Conservation (phyloP, 345 rosid genomes). For the Citrus trifoliata region DNA sequence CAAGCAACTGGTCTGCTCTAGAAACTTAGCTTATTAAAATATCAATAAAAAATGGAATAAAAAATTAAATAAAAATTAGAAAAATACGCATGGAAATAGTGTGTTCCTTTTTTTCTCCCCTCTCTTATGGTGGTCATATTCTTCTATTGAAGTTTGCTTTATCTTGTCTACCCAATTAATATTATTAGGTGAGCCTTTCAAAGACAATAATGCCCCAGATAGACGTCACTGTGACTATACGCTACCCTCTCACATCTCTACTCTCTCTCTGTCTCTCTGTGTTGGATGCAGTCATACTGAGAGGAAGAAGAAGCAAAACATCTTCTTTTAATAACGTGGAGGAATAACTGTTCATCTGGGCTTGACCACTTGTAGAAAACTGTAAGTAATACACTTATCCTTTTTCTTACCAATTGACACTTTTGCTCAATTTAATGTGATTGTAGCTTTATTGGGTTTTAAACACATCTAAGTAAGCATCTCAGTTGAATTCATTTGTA, state of each 20-base stretch:
- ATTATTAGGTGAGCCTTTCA: not conserved
- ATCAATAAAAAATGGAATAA: not conserved
- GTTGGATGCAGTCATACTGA: not conserved
- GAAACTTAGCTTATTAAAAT: not conserved
- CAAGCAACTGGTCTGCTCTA: not conserved
- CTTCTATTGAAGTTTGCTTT: not conserved
- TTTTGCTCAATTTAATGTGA: not conserved
- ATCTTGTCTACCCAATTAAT: not conserved
- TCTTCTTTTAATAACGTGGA: not conserved
- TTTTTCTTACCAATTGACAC: not conserved
- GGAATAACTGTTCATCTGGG: not conserved
- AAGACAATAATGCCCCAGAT: not conserved
- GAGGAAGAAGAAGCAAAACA: conserved; percentile 14
- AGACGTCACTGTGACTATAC: not conserved
- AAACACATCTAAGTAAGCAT: conserved; percentile 19
- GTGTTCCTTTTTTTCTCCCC: not conserved
- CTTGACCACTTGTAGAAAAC: not conserved
- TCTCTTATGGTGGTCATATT: not conserved
- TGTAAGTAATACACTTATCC: not conserved
- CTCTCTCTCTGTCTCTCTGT: not conserved
- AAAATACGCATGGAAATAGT: not conserved
- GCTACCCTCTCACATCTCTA: not conserved
- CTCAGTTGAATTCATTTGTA: not conserved
- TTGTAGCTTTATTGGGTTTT: not conserved
- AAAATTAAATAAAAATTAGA: too few species aligned